Conservation (phyloP, 306 rosid species). For the cucumber (Cucumis sativus) region Cucumber_9930_V3 NC_026657.2:29918001-29918500, state of each 20-base stretch:
- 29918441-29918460: conserved; percentile 56
- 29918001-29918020: conserved; percentile 41
- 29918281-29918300: neutral
- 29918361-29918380: no score
- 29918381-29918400: no score
- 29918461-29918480: conserved; percentile 60
- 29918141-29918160: neutral
- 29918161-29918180: neutral
- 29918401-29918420: conserved; percentile 15
- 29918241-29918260: conserved; percentile 58
- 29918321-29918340: neutral
- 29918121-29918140: conserved; percentile 15
- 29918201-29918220: conserved; percentile 26
- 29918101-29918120: neutral
- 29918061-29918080: neutral
- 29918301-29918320: neutral
- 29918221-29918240: conserved; percentile 65
- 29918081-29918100: neutral
- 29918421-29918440: conserved; percentile 69
- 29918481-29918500: conserved; percentile 62
- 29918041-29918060: neutral
- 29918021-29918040: conserved; percentile 24
- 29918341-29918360: no score
- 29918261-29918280: conserved; percentile 48
- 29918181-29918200: neutral